These are phyloP conservation scores for Suillus ampliporus DNA, from an alignment of 768 basidiomycete species.

Conservation along the genomic window DNA sequence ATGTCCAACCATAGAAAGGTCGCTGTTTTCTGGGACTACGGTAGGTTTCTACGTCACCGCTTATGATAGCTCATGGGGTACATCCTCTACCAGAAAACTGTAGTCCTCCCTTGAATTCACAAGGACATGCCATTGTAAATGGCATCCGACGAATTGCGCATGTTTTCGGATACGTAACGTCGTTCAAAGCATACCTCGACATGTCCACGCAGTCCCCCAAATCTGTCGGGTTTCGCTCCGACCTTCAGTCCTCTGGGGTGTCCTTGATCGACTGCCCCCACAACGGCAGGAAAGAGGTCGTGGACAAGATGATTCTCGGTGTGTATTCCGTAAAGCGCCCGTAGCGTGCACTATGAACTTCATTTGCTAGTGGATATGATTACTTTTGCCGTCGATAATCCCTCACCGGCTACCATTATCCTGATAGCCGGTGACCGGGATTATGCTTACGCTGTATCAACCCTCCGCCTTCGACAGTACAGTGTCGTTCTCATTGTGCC, in stretches of 20 bases:
- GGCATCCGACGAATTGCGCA: slow-evolving; percentile 52
- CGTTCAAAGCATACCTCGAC: slow-evolving; percentile 62
- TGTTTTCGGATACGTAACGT: slow-evolving; percentile 50
- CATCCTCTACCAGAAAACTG: slow-evolving; percentile 33
- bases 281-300: slow-evolving; percentile 42
- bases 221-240: slow-evolving; percentile 42
- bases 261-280: slow-evolving; percentile 45
- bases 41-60: slow-evolving; percentile 20
- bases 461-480: slow-evolving; percentile 58
- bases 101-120: slow-evolving; percentile 34
- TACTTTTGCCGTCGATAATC: slow-evolving; percentile 66
- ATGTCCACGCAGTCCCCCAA: slow-evolving; percentile 45
- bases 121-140: slow-evolving; percentile 45
- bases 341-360: slow-evolving; percentile 10
- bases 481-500: slow-evolving; percentile 57
- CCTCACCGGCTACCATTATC: slow-evolving; percentile 57
- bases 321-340: slow-evolving; percentile 16
- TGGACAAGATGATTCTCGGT: slow-evolving; percentile 56
- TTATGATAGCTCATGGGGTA: slow-evolving; percentile 12
- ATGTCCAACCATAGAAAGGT: slow-evolving; percentile 46
- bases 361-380: slow-evolving; percentile 64
- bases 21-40: slow-evolving; percentile 49
- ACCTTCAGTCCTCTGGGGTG: slow-evolving; percentile 51
- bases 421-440: slow-evolving; percentile 73
- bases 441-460: slow-evolving; percentile 66